Evolutionary conservation across 2,329 filamentous ascomycete species (phyloP).

Genomic region (Didymella pomorum): DNA sequence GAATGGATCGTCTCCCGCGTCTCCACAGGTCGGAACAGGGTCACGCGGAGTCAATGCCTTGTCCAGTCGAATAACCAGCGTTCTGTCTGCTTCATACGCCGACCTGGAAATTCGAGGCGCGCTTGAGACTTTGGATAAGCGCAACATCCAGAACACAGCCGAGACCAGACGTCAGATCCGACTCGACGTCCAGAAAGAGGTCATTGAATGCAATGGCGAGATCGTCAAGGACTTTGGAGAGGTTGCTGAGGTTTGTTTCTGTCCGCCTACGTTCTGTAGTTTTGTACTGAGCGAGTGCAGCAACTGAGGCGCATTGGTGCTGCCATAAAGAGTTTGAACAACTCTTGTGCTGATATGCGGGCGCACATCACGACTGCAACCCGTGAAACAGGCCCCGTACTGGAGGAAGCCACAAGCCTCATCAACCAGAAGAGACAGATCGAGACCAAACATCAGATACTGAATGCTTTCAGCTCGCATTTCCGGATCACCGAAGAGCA

Average conservation of each 20-base stretch:
- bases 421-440: conserved; percentile 76
- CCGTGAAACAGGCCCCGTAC: conserved; percentile 73
- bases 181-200: conserved; percentile 86
- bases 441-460: conserved; percentile 79
- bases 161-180: conserved; percentile 81
- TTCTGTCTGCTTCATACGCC: conserved; percentile 90
- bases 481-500: conserved; percentile 88
- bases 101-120: conserved; percentile 91
- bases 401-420: conserved; percentile 79
- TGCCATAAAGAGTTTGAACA: conserved; percentile 80
- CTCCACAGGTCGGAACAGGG: conserved; percentile 31
- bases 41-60: conserved; percentile 68
- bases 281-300: conserved; percentile 56
- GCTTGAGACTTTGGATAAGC: conserved; percentile 77
- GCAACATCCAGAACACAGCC: conserved; percentile 74
- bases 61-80: conserved; percentile 80
- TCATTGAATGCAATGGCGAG: conserved; percentile 89
- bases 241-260: conserved; percentile 75
- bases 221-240: conserved; percentile 88
- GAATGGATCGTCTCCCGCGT: conserved; percentile 41
- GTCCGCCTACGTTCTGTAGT: not conserved
- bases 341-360: conserved; percentile 81
- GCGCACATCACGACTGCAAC: conserved; percentile 78
- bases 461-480: conserved; percentile 79
- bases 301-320: conserved; percentile 86